Percentiles rank a stretch among this genome's conserved stretches.
Conservation (phyloP, 179 eudicot species). For the Beta lomatogona region DNA sequence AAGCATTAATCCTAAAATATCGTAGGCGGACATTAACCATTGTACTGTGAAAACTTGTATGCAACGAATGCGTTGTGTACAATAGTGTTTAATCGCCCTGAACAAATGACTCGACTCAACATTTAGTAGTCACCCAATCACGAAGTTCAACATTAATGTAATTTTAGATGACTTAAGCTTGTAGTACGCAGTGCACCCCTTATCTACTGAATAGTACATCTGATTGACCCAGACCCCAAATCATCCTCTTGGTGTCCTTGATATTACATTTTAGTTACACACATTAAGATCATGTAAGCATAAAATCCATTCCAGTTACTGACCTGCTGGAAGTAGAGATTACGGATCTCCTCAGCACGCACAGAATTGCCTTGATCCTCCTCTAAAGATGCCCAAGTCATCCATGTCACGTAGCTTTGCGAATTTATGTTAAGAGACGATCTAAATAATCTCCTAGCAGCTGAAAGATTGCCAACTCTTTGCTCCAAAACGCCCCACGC, state of each 20-base stretch:
- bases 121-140: too few species aligned
- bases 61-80: too few species aligned
- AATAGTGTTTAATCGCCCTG: too few species aligned
- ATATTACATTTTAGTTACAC: neutral
- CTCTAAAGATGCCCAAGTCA: constrained; percentile 96
- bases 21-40: too few species aligned
- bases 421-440: constrained; percentile 88
- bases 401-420: constrained; percentile 96
- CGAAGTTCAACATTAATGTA: too few species aligned
- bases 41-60: too few species aligned
- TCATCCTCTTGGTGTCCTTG: neutral
- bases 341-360: constrained; percentile 93
- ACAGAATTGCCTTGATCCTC: constrained; percentile 83
- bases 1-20: too few species aligned
- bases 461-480: constrained; percentile 87
- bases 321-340: constrained; percentile 97
- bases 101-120: too few species aligned
- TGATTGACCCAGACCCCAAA: neutral
- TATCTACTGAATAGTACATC: too few species aligned
- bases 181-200: too few species aligned
- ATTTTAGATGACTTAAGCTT: too few species aligned
- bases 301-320: neutral
- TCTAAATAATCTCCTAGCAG: constrained; percentile 87
- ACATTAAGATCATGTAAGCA: neutral
- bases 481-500: constrained; percentile 99